Evolutionary conservation across 805 yeast species (phyloP), one percentile per base, ranked within the genome.

Genomic region (Pichia heedii): DNA sequence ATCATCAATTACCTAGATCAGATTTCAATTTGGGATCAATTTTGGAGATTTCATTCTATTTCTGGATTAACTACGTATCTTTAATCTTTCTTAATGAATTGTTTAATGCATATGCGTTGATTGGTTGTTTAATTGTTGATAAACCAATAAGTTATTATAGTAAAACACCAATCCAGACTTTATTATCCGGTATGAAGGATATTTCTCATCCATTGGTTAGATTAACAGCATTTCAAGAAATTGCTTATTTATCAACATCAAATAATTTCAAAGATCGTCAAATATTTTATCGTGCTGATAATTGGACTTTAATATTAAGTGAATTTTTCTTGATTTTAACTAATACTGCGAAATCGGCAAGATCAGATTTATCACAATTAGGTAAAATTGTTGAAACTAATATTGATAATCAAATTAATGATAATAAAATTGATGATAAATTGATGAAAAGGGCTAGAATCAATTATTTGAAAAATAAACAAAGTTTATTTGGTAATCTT

Each of bases 171-270:
- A 65, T 79, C 39, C 74, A 72, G 41, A 79, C 88, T 1, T 61
- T 84, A 33, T 57, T 83, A 12, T 69, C 79, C 3, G 90, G 90
- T 0, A 66, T 84, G 47, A 70, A 71, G 40, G 79, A 79, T 30
- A 57, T 61, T 26, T 69, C 68, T 40, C 50, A 61, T 37, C 68
- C 66, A 11, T 67, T 76, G 43, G 73, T 74, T 1, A 72, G 77
- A 46, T 56, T 78, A 46, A 77, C 87, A 1, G 88, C 90, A 3
- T 82, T 77, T 62, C 90, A 84, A 61, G 93, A 84, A 55, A 65
- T 83, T 42, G 82, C 85, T 1, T 79, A 73, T 52, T 66, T 83
- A 38, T 66, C 88, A 8, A 73, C 78, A 1, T 62, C 76, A 3
- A 56, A 66, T 1, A 71, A 73, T 47, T 50, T 61, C 3, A 69